Base-by-base conservation (phyloP, 176 grass and related monocot species). In the Rhynchospora breviuscula region DNA sequence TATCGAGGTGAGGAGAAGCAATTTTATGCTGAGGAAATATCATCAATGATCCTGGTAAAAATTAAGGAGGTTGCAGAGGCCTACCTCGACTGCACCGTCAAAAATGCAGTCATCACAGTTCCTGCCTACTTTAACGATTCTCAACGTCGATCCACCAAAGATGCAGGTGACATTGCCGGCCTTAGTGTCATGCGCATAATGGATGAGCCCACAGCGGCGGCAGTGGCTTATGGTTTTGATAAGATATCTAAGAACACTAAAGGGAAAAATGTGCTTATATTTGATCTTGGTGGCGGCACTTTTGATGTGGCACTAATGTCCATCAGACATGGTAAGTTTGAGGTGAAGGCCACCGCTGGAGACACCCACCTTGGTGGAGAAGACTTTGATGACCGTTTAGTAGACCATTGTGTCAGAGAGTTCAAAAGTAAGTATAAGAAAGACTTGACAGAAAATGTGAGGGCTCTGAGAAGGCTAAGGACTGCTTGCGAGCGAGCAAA, bases 251-350 rank as follows among this genome's bases (percentile, higher is more conserved):
- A 17, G 18, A 43, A 17, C 77, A 58, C 78, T 22, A 48, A 1
- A 2, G 0, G 21, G 56, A 86, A 60, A 31, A 86, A 89, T 33
- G 84, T 86, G 13, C 61, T 89, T 13, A 43, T 89, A 0, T 89
- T 89, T 44, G 84, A 89, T 74, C 52, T 86, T 18, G 88, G 84
- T 47, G 84, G 48, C 11, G 79, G 70, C 44, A 59, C 72, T 6
- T 69, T 80, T 15, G 82, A 85, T 10, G 88, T 83, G 4, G 47
- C 79, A 6, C 43, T 84, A 8, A 59, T 86, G 8, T 2, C 58
- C 0, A 11, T 86, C 6, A 23, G 0, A 8, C n/a, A 11, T 2
- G 18, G 48, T 10, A 7, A 4, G 6, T 61, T 86, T 81, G 52
- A 80, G 23, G 60, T 86, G 29, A 67, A 14, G 46, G 83, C 78